These are phyloP conservation scores for Amanita molliuscula DNA, from an alignment of 768 basidiomycete genomes.

Conservation along the genomic window DNA sequence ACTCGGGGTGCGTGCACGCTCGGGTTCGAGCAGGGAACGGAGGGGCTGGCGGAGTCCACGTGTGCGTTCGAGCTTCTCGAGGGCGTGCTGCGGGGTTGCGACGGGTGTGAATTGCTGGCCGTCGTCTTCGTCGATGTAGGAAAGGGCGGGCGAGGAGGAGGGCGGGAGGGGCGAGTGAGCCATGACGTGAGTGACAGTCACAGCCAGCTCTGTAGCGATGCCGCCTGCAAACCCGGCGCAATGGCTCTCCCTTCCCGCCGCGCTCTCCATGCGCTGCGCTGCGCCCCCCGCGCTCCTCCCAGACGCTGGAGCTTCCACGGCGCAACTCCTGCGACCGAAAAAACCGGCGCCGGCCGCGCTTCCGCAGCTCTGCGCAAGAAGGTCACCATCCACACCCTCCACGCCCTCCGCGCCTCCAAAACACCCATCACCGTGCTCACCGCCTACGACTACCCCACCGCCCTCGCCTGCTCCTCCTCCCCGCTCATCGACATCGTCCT, in stretches of 20 bases:
- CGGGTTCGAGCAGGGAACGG: not conserved
- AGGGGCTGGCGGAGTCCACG: not conserved
- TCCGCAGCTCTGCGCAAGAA: slow-evolving; percentile 51
- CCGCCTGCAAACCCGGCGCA: too few species aligned
- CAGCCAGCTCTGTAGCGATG: too few species aligned
- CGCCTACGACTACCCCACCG: slow-evolving; percentile 95
- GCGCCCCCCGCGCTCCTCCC: too few species aligned
- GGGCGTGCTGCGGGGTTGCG: not conserved
- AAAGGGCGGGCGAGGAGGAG: slow-evolving; percentile 1
- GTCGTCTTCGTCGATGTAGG: slow-evolving; percentile 4
- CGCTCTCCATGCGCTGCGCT: too few species aligned
- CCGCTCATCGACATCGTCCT: slow-evolving; percentile 76
- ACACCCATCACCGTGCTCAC: slow-evolving; percentile 88
- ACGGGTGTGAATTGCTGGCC: not conserved
- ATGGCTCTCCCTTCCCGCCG: too few species aligned
- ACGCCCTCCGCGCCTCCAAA: slow-evolving; percentile 40
- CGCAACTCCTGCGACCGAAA: too few species aligned
- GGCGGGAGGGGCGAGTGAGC: slow-evolving; percentile 7
- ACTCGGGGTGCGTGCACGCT: not conserved
- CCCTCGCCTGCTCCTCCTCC: slow-evolving; percentile 46
- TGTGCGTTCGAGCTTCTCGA: slow-evolving; percentile 28
- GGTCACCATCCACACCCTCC: slow-evolving; percentile 74
- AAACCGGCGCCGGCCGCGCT: too few species aligned
- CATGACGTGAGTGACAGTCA: too few species aligned
- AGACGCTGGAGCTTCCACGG: too few species aligned